A percentile compares a stretch with the other conserved stretches of the same genome.
Conservation (phyloP, 768 basidiomycete species). For the Tulasnella sp. region DNA sequence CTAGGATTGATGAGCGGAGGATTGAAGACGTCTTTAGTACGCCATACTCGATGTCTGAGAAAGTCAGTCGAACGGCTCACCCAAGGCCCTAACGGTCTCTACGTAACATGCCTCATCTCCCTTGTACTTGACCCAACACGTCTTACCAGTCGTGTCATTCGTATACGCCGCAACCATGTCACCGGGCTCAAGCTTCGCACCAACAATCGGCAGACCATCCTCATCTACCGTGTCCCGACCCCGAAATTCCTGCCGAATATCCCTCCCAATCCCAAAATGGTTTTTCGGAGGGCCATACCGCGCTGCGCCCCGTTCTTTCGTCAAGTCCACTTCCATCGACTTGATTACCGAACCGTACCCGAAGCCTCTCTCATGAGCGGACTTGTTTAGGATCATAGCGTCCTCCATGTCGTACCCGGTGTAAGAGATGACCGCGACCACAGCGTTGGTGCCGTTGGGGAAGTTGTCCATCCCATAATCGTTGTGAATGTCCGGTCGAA, state of each 20-base stretch:
- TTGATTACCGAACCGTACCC: slow-evolving; percentile 97
- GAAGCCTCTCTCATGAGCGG: slow-evolving; percentile 96
- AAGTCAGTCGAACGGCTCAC: slow-evolving; percentile 46
- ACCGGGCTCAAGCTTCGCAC: slow-evolving; percentile 67
- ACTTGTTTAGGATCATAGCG: slow-evolving; percentile 99
- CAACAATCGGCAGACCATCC: slow-evolving; percentile 86
- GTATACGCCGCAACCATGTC: slow-evolving; percentile 82
- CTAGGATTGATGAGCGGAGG: not conserved
- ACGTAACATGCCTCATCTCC: slow-evolving; percentile 90
- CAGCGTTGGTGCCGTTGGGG: slow-evolving; percentile 96
- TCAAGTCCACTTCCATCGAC: slow-evolving; percentile 84
- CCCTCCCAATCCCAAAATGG: slow-evolving; percentile 81
- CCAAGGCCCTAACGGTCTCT: slow-evolving; percentile 88
- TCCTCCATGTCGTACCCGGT: slow-evolving; percentile 99
- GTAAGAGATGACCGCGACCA: slow-evolving; percentile 99
- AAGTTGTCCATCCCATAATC: slow-evolving; percentile 98
- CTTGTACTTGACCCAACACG: slow-evolving; percentile 91
- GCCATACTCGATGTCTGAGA: not conserved
- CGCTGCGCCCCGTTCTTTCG: slow-evolving; percentile 38
- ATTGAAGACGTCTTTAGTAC: not conserved
- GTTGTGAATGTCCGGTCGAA: slow-evolving; percentile 88
- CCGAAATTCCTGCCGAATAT: slow-evolving; percentile 60
- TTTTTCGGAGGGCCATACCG: slow-evolving; percentile 64
- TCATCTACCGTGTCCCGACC: slow-evolving; percentile 62
- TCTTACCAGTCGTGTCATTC: slow-evolving; percentile 81